Evolutionary conservation across 2,329 filamentous ascomycete genomes (phyloP).

Genomic region (Trichoderma atroviride): DNA sequence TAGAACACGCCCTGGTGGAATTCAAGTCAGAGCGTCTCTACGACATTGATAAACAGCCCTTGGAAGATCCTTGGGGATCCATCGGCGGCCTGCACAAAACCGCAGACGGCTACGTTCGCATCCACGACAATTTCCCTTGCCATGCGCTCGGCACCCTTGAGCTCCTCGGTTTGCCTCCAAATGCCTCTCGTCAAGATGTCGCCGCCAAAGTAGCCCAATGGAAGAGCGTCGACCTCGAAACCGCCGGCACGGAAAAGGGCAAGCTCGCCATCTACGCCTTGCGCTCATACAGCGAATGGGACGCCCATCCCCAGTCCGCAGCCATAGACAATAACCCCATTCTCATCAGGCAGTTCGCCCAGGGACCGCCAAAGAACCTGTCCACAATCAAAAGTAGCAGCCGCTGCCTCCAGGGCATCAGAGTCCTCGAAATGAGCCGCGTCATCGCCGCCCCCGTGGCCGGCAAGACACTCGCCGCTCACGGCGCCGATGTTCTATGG

Average conservation of each 20-base stretch:
- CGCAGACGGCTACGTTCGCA: constrained; percentile 53
- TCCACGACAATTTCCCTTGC: constrained; percentile 58
- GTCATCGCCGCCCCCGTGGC: constrained; percentile 73
- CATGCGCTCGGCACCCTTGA: constrained; percentile 49
- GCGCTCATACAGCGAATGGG: constrained; percentile 55
- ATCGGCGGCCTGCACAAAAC: constrained; percentile 57
- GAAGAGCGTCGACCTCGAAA: constrained; percentile 53
- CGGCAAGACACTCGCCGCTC: constrained; percentile 67
- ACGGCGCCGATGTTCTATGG: constrained; percentile 72
- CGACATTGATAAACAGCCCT: constrained; percentile 43
- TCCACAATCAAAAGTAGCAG: not conserved
- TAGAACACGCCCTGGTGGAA: constrained; percentile 52
- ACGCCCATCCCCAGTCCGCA: constrained; percentile 49
- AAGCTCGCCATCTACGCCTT: constrained; percentile 52
- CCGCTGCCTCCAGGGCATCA: constrained; percentile 57
- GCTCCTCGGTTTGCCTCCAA: constrained; percentile 45
- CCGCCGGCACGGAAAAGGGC: constrained; percentile 42
- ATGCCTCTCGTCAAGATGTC: constrained; percentile 44
- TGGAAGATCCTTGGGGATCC: constrained; percentile 42
- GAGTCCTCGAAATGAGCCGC: constrained; percentile 71
- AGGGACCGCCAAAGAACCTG: constrained; percentile 18
- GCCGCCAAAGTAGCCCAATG: constrained; percentile 43
- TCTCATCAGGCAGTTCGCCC: constrained; percentile 40
- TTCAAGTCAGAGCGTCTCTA: constrained; percentile 58
- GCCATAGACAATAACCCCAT: constrained; percentile 52